phyloP scores from a whole-genome alignment of 192 early-diverging fungal species.

The Podila minutissima region DNA sequence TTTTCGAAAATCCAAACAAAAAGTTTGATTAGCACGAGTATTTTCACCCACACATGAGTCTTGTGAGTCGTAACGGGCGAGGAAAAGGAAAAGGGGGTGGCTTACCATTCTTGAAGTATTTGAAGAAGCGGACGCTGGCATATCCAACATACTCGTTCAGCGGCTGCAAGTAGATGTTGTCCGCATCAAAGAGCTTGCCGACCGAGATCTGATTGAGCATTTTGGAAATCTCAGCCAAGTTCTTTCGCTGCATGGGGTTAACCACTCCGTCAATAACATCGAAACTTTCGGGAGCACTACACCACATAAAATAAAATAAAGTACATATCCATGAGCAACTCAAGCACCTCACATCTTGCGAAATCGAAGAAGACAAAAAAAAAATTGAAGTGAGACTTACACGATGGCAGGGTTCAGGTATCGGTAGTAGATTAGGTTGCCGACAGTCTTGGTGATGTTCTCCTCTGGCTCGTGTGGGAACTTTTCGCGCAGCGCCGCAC shows the following conservation, averaged over 20 bases:
- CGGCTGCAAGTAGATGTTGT: constrained; percentile 75
- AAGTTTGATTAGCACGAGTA: background rate
- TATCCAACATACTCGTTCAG: constrained; percentile 87
- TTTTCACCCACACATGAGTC: background rate
- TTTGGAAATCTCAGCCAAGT: constrained; percentile 94
- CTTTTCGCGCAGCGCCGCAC: constrained; percentile 76
- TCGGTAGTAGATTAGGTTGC: constrained; percentile 97
- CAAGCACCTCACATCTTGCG: background rate
- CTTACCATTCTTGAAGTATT: constrained; percentile 86
- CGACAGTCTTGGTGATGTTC: constrained; percentile 88
- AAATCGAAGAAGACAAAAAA: background rate
- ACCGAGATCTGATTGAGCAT: constrained; percentile 97
- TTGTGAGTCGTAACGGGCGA: background rate
- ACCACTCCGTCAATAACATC: constrained; percentile 92
- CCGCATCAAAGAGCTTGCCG: constrained; percentile 77
- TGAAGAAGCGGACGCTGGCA: constrained; percentile 79
- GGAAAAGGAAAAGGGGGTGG: background rate
- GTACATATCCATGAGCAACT: background rate
- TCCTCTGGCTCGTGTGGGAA: constrained; percentile 85
- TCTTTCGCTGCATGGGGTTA: constrained; percentile 92
- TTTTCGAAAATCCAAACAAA: background rate
- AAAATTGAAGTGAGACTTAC: constrained; percentile 49
- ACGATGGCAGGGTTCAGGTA: constrained; percentile 99
- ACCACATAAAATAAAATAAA: constrained; percentile 6
- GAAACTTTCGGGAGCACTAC: constrained; percentile 93